Conservation (phyloP, 2,329 filamentous ascomycete genomes). For the Fusarium begoniae region DNA sequence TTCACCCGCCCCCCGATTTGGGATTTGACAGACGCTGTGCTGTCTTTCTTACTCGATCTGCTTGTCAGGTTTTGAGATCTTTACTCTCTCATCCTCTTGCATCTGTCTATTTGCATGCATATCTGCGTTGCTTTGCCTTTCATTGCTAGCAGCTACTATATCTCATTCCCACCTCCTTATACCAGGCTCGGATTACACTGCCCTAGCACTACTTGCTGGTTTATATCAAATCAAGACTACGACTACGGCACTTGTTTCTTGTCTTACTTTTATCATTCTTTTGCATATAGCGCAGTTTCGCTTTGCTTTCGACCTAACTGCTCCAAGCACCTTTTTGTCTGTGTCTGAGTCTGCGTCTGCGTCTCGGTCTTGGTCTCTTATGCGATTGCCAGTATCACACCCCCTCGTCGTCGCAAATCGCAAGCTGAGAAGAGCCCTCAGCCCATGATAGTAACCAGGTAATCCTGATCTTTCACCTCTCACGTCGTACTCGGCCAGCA, state of each 20-base stretch:
- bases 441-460: slow-evolving; percentile 5
- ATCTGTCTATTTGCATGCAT: slow-evolving; percentile 10
- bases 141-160: neutral
- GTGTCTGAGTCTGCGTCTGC: slow-evolving; percentile 1
- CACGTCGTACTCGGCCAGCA: slow-evolving; percentile 3
- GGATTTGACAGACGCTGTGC: slow-evolving; percentile 26
- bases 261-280: slow-evolving; percentile 16
- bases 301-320: slow-evolving; percentile 18
- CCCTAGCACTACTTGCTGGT: slow-evolving; percentile 11
- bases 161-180: neutral
- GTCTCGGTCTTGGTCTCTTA: neutral
- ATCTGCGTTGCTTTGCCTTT: slow-evolving; percentile 11
- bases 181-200: neutral
- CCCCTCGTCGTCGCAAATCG: slow-evolving; percentile 23
- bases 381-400: slow-evolving; percentile 24
- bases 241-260: slow-evolving; percentile 7
- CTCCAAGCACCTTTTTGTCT: slow-evolving; percentile 18
- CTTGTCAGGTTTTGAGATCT: slow-evolving; percentile 17
- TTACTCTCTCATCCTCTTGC: slow-evolving; percentile 19
- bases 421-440: slow-evolving; percentile 10
- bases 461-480: slow-evolving; percentile 12
- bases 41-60: slow-evolving; percentile 28
- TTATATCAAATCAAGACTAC: slow-evolving; percentile 18
- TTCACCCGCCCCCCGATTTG: slow-evolving; percentile 31
- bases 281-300: slow-evolving; percentile 23